Evolutionary conservation across 129 eudicot species (phyloP), one percentile per base, ranked within the genome.

Genomic region (Gnaphalium uliginosum): DNA sequence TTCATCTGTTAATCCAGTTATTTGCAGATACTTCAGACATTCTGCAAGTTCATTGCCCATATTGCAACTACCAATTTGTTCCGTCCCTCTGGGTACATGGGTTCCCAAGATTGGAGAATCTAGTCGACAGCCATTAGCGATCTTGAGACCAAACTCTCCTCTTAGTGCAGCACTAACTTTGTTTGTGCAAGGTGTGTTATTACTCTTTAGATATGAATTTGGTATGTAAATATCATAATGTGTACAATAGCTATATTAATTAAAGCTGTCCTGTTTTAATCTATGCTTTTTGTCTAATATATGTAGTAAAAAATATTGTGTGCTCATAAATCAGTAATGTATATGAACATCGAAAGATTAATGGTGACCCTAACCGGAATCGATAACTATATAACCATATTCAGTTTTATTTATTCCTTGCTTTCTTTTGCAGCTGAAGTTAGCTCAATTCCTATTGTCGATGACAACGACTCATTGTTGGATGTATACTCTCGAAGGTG

Each of bases 401-500:
- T 18, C 22, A 54, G 8, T 18, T 54, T 54, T 54, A 54, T 2
- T 21, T 54, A 19, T 66, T 17, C 18, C 8, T 30, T 11, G 46
- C 22, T 53, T 30, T 50, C 25, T 73, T 37, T 82, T 78, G 80
- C 92, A 91, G 97, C 92, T 54, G 87, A 92, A 81, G 96, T 92
- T 69, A 87, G 98, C 82, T 84, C 98, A 62, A 81, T 92, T 75
- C 98, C 98, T 10, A 86, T 92, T 59, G 96, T 92, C 48, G 98
- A 92, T 77, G 98, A 87, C 39, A 87, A 92, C 25, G 91, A 89
- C 83, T 87, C 98, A 5, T 77, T 92, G 77, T 74, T 92, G 87
- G 98, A 89, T 86, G 85, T 92, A 67, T 92, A 86, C 76, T 84
- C 92, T 77, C 89, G 96, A 79, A 92, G 98, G 98, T 89, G 77